Evolutionary conservation across 2,329 filamentous ascomycete genomes (phyloP).

Genomic region (Botrytis medusae): DNA sequence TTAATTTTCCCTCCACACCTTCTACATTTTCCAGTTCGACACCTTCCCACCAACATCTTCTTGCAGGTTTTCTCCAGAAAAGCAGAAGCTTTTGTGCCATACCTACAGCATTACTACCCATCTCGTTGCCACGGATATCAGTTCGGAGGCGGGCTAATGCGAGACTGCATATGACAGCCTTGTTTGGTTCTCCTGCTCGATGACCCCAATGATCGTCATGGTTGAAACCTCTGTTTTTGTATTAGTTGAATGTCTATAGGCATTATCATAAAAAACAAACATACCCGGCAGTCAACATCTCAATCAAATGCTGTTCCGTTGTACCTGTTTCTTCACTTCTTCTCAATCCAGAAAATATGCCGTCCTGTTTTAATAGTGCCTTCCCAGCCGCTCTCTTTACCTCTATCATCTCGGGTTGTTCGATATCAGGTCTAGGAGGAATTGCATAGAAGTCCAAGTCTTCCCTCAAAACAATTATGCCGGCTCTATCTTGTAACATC

Average conservation of each 20-base stretch:
- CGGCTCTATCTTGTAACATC: conserved; percentile 82
- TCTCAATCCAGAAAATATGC: conserved; percentile 93
- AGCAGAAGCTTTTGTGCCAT: conserved; percentile 98
- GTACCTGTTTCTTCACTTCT: conserved; percentile 95
- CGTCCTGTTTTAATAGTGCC: conserved; percentile 83
- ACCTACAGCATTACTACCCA: conserved; percentile 77
- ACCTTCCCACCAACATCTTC: conserved; percentile 98
- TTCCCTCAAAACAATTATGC: conserved; percentile 94
- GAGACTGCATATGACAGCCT: conserved; percentile 96
- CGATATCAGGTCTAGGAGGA: conserved; percentile 80
- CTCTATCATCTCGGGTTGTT: conserved; percentile 87
- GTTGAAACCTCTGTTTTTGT: conserved; percentile 76
- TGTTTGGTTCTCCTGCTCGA: conserved; percentile 94
- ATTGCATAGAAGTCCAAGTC: conserved; percentile 98
- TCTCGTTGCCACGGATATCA: conserved; percentile 79
- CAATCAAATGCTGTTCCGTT: conserved; percentile 96
- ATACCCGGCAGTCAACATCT: conserved; percentile 98
- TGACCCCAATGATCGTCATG: conserved; percentile 95
- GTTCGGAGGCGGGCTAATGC: conserved; percentile 90
- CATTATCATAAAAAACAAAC: conserved; percentile 39
- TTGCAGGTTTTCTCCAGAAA: conserved; percentile 96
- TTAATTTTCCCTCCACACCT: conserved; percentile 86
- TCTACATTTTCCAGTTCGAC: conserved; percentile 88
- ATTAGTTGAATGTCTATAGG: not conserved
- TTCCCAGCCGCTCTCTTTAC: conserved; percentile 90